Evolutionary conservation across 1,139 yeast species (phyloP).

Genomic region (Maudiozyma humilis): DNA sequence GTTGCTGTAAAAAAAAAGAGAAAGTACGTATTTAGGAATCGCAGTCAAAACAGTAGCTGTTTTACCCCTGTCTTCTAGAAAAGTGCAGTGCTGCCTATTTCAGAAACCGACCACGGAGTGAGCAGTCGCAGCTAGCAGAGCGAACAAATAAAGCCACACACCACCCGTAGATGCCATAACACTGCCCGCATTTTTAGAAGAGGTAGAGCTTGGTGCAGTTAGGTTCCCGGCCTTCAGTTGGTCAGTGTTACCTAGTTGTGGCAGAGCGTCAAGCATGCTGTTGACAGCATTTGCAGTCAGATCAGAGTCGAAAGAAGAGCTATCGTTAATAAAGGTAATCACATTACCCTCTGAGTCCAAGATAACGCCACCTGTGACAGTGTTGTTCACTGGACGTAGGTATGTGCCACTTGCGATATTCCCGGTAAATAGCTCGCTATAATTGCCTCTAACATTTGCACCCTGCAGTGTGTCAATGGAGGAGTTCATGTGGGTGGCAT

Average conservation of each 20-base stretch:
- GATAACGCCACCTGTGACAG: constrained; percentile 60
- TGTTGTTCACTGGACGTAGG: constrained; percentile 36
- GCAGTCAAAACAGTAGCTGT: no score
- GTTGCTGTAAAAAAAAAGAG: no score
- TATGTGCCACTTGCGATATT: constrained; percentile 48
- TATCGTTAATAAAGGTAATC: constrained; percentile 45
- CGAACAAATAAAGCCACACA: background rate
- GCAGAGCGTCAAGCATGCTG: constrained; percentile 11
- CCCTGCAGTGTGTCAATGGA: constrained; percentile 68
- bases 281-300: constrained; percentile 23
- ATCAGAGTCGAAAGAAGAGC: constrained; percentile 40
- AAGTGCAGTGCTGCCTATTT: no score
- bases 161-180: background rate
- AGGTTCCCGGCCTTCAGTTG: background rate
- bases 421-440: constrained; percentile 42
- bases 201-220: background rate
- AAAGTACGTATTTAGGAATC: no score
- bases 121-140: background rate
- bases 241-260: constrained; percentile 1
- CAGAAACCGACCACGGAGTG: no score
- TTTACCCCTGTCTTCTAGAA: no score
- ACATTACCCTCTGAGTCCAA: constrained; percentile 53
- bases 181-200: background rate
- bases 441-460: background rate
- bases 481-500: constrained; percentile 44